phyloP scores from a whole-genome alignment of 805 yeast species.

The Wickerhamiella lipophila region DNA sequence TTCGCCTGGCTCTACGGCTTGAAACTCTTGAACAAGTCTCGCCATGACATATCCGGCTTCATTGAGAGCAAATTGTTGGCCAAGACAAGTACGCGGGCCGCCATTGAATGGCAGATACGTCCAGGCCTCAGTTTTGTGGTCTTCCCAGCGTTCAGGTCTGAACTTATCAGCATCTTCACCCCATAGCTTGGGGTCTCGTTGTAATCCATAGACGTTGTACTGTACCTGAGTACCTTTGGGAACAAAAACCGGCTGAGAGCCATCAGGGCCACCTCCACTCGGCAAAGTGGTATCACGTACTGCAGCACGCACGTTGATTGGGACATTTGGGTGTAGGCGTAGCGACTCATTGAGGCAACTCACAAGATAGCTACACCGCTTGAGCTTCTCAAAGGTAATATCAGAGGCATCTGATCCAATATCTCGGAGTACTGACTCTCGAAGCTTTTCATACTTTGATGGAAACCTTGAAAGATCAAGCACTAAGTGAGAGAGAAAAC shows the following conservation, averaged over 20 bases:
- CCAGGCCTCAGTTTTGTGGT: slow-evolving; percentile 24
- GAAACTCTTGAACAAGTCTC: slow-evolving; percentile 29
- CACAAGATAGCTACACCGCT: slow-evolving; percentile 32
- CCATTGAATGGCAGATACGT: slow-evolving; percentile 36
- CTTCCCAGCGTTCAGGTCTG: slow-evolving; percentile 34
- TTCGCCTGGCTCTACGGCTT: slow-evolving; percentile 15
- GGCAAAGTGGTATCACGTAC: slow-evolving; percentile 33
- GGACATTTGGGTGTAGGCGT: slow-evolving; percentile 37
- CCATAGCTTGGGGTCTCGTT: slow-evolving; percentile 28
- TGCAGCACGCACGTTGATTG: slow-evolving; percentile 33
- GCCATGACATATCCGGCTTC: slow-evolving; percentile 34
- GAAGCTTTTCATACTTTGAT: slow-evolving; percentile 20
- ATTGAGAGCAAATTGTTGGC: slow-evolving; percentile 38
- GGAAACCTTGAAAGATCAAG: slow-evolving; percentile 31
- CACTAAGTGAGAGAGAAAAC: slow-evolving; percentile 31
- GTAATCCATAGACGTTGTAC: slow-evolving; percentile 30
- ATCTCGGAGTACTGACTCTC: slow-evolving; percentile 15
- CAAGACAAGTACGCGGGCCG: slow-evolving; percentile 38
- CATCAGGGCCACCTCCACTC: slow-evolving; percentile 34
- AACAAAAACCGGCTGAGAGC: slow-evolving; percentile 27
- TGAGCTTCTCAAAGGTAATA: slow-evolving; percentile 32
- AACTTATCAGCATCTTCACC: slow-evolving; percentile 32
- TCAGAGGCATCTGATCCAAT: slow-evolving; percentile 4
- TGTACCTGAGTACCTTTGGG: slow-evolving; percentile 30
- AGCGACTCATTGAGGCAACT: slow-evolving; percentile 33